Evolutionary conservation across 169 alveolate species (phyloP).

Genomic region (Plasmodium knowlesi): DNA sequence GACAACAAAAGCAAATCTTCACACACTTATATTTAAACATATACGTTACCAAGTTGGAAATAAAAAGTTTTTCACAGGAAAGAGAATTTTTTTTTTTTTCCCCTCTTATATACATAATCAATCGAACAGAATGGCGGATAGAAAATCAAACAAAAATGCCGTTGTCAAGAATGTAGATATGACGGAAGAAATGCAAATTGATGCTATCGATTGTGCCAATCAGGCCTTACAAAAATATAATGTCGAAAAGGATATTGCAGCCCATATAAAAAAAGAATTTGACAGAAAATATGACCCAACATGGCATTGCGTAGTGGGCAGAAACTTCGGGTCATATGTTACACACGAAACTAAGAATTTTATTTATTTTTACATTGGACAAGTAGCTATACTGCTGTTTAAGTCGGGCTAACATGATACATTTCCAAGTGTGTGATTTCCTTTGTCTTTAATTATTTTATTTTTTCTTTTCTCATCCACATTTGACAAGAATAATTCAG

Average conservation of each 20-base stretch:
- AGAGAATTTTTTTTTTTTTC: not conserved
- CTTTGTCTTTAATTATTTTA: not conserved
- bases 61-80: not conserved
- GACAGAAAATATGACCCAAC: slow-evolving; percentile 98
- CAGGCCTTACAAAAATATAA: slow-evolving; percentile 97
- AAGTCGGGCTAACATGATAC: slow-evolving; percentile 93
- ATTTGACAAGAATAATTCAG: slow-evolving; percentile 9
- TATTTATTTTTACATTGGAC: slow-evolving; percentile 99
- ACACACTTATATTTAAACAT: not conserved
- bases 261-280: slow-evolving; percentile 99
- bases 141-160: slow-evolving; percentile 88
- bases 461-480: not conserved
- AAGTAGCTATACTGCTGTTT: slow-evolving; percentile 97
- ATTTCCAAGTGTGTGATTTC: not conserved
- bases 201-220: slow-evolving; percentile 98
- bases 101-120: not conserved
- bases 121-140: slow-evolving; percentile 59
- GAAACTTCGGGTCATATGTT: slow-evolving; percentile 99
- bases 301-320: slow-evolving; percentile 99
- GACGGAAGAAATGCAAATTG: slow-evolving; percentile 99
- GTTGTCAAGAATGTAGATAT: slow-evolving; percentile 98
- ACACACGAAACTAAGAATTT: slow-evolving; percentile 99
- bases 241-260: slow-evolving; percentile 98
- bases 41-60: not conserved
- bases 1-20: not conserved